Evolutionary conservation across 2,329 filamentous ascomycete genomes (phyloP).

Genomic region (Myriosclerotinia curreyana): DNA sequence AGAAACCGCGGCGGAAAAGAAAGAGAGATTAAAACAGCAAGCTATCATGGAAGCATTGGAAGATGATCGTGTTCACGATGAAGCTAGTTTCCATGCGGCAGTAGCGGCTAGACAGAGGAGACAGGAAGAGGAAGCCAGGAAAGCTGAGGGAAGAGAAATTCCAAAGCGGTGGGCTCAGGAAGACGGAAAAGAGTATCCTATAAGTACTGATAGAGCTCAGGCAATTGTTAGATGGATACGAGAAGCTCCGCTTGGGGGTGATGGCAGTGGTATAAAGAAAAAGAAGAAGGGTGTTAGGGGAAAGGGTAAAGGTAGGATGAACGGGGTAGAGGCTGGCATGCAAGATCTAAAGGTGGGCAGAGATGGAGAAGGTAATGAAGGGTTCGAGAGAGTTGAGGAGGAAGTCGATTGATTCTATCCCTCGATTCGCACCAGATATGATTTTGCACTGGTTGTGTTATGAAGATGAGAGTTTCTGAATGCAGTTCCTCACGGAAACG

Average conservation of each 20-base stretch:
- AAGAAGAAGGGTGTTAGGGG: slow-evolving; percentile 40
- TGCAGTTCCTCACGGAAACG: too few relatives aligned
- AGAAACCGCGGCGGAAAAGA: slow-evolving; percentile 52
- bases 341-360: slow-evolving; percentile 23
- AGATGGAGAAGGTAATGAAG: slow-evolving; percentile 28
- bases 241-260: slow-evolving; percentile 49
- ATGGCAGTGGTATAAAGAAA: slow-evolving; percentile 39
- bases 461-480: not conserved
- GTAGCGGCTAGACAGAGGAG: slow-evolving; percentile 59
- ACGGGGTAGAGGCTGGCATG: slow-evolving; percentile 26
- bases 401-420: slow-evolving; percentile 33
- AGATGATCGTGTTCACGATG: slow-evolving; percentile 66
- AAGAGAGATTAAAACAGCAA: slow-evolving; percentile 59
- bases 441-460: not conserved
- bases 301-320: slow-evolving; percentile 28
- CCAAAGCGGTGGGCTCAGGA: slow-evolving; percentile 61
- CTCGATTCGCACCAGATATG: not conserved
- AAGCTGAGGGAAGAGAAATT: slow-evolving; percentile 33
- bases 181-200: slow-evolving; percentile 65
- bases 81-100: slow-evolving; percentile 61
- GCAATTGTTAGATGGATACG: slow-evolving; percentile 68
- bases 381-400: slow-evolving; percentile 34
- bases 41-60: slow-evolving; percentile 65
- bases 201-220: slow-evolving; percentile 66
- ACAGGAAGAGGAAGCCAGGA: slow-evolving; percentile 50